Evolutionary conservation across 140 eudicot genomes (phyloP).

Genomic region (Senecio squalidus): DNA sequence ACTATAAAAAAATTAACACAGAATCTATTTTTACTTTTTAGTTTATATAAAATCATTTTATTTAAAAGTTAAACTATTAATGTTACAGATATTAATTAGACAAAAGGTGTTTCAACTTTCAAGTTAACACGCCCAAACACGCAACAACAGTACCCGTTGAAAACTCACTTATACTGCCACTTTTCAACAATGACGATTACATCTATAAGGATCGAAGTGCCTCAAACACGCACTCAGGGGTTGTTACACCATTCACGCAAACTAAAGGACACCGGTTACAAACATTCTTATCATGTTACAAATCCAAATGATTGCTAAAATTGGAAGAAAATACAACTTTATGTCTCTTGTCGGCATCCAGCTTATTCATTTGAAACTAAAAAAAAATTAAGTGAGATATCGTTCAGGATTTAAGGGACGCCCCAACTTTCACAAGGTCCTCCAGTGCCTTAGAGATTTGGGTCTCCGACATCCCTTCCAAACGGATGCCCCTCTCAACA

Average conservation of each 20-base stretch:
- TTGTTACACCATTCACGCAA: not conserved
- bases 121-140: too few relatives aligned
- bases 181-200: too few relatives aligned
- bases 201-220: too few relatives aligned
- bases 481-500: slow-evolving; percentile 80
- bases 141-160: too few relatives aligned
- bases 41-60: too few relatives aligned
- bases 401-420: slow-evolving; percentile 46
- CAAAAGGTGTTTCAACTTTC: too few relatives aligned
- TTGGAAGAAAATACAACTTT: not conserved
- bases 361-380: slow-evolving; percentile 7
- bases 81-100: too few relatives aligned
- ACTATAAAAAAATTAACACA: too few relatives aligned
- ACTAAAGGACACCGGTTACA: not conserved
- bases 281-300: not conserved
- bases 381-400: not conserved
- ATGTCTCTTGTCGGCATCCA: not conserved
- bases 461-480: slow-evolving; percentile 77
- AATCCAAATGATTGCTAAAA: not conserved
- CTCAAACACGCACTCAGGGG: slow-evolving; percentile 8
- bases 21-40: too few relatives aligned
- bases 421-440: slow-evolving; percentile 67
- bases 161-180: too few relatives aligned
- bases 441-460: slow-evolving; percentile 70
- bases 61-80: too few relatives aligned